phyloP scores from a whole-genome alignment of 2,329 filamentous ascomycete genomes.

The Phyllosticta citribraziliensis region DNA sequence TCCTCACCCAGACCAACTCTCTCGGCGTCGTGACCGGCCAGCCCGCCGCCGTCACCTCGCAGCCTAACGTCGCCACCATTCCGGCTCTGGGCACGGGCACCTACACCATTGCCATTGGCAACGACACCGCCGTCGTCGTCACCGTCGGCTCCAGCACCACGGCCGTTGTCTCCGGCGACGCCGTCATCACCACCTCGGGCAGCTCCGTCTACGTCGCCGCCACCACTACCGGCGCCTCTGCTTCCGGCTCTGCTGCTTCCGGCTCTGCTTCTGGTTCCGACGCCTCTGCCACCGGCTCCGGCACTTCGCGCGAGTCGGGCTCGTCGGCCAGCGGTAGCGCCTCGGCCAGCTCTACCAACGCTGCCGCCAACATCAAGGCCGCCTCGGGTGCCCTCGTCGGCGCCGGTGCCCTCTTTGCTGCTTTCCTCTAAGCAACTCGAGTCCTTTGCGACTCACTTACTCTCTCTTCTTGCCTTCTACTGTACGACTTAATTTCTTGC shows the following conservation, averaged over 20 bases:
- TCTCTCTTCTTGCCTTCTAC: background rate
- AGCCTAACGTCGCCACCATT: slow-evolving; percentile 21
- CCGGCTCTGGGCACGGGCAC: slow-evolving; percentile 27
- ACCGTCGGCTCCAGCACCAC: slow-evolving; percentile 22
- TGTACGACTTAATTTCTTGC: background rate
- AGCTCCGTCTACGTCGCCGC: background rate
- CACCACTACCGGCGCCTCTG: slow-evolving; percentile 1
- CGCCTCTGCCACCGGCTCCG: background rate
- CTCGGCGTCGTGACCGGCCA: slow-evolving; percentile 25
- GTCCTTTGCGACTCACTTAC: background rate
- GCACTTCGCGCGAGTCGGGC: slow-evolving; percentile 11
- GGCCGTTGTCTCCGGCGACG: slow-evolving; percentile 19
- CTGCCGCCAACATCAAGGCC: slow-evolving; percentile 7
- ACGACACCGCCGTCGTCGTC: slow-evolving; percentile 21
- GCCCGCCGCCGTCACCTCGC: slow-evolving; percentile 16
- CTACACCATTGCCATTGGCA: slow-evolving; percentile 22
- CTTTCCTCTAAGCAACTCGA: slow-evolving; percentile 7
- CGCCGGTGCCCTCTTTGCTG: slow-evolving; percentile 9
- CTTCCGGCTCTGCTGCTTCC: slow-evolving; percentile 11
- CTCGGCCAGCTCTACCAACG: slow-evolving; percentile 11
- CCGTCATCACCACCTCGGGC: slow-evolving; percentile 8
- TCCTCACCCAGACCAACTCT: slow-evolving; percentile 24
- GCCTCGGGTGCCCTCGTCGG: slow-evolving; percentile 11
- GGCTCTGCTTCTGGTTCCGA: slow-evolving; percentile 9
- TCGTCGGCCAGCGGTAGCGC: slow-evolving; percentile 11